Evolutionary conservation across 2,329 filamentous ascomycete genomes (phyloP), one percentile per base, ranked within the genome.

Genomic region (Colletotrichum salicis): DNA sequence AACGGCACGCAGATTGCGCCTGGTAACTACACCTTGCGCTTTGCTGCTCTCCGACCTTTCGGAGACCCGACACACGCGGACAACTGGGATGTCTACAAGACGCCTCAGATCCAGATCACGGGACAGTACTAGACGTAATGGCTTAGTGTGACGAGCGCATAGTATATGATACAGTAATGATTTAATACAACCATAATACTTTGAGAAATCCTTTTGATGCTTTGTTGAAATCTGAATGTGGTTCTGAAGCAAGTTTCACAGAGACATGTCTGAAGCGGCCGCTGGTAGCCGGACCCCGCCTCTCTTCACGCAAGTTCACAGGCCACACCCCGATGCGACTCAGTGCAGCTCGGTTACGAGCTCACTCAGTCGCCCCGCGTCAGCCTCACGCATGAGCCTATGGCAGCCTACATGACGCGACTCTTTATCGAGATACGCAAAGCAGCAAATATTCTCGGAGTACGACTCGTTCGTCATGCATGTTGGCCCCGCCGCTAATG

Each of bases 1-100:
- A 83, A 85, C 70, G 83, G 83, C 4, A 80, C 80, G 3, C 79
- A 80, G 65, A 84, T 85, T 60, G 76, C 77, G 6, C 79, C 82
- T 3, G 83, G 83, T 1, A 80, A 81, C 45, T 85, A 85, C 70
- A 82, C 71, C 3, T 80, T 85, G 74, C 82, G 83, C 10, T 82
- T 84, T 52, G 83, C 83, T 2, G 81, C 82, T 1, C 74, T 85
- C 22, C 76, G 80, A 31, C 82, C 83, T 1, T 84, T 85, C 27
- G 83, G 83, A 0, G 81, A 83, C 41, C 82, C 81, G 0, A 76
- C 79, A 2, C 78, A 83, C n/a, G 79, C 83, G 1, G 81, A 80
- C 54, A 82, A 84, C 65, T 85, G 82, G 83, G 82, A 85, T 54
- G 74, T 84, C 56, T 82, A 82, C 79, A 74, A 73, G 61, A 67